These are phyloP conservation scores for Heliamphora pulchella DNA, from an alignment of 179 eudicot genomes.

Conservation along the genomic window DNA sequence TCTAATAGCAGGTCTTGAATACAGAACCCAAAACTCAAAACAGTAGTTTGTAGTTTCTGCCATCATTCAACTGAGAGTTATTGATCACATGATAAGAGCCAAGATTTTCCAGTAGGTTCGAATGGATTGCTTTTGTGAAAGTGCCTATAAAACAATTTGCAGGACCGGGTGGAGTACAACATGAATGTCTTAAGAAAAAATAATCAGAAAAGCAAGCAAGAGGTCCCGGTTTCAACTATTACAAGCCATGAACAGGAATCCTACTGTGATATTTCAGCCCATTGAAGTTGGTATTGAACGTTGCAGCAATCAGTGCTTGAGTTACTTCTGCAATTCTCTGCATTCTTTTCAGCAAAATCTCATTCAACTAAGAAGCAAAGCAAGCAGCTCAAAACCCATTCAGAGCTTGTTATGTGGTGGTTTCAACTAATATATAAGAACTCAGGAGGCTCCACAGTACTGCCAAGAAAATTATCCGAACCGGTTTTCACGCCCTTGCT, in stretches of 20 bases:
- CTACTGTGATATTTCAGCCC: not conserved
- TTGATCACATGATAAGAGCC: not conserved
- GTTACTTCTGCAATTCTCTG: not conserved
- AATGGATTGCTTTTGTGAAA: not conserved
- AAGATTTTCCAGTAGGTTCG: not conserved
- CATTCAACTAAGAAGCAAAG: not conserved
- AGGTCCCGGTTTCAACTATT: not conserved
- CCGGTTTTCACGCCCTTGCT: not conserved
- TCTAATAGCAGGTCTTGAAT: not conserved
- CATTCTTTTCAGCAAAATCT: not conserved
- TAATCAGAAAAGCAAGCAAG: not conserved
- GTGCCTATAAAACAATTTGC: not conserved
- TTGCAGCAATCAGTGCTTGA: not conserved
- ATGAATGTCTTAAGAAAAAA: not conserved
- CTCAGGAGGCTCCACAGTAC: not conserved
- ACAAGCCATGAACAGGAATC: not conserved
- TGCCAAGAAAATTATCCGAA: not conserved
- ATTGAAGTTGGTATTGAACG: not conserved
- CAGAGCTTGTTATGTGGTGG: not conserved
- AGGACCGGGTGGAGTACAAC: not conserved
- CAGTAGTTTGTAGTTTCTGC: not conserved
- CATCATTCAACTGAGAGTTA: not conserved
- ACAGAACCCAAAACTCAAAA: not conserved
- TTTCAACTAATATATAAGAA: not conserved
- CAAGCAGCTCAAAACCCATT: not conserved